Evolutionary conservation across 768 basidiomycete species (phyloP).

Genomic region (Dacryopinax primogenitus): DNA sequence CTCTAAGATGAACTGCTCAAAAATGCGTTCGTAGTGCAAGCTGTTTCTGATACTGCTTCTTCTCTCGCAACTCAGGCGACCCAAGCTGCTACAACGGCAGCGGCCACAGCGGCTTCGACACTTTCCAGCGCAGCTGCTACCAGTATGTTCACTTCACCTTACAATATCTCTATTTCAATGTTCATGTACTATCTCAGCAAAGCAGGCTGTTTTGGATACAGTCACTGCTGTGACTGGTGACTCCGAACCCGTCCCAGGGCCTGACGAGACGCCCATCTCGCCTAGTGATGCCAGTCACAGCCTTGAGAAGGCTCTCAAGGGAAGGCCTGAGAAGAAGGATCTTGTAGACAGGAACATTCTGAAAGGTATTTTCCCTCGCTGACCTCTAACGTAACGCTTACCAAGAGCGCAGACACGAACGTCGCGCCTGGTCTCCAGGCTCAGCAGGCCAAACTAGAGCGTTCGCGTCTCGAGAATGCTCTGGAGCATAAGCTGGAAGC

Average conservation of each 20-base stretch:
- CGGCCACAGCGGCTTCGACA: background rate
- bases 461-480: conserved; percentile 55
- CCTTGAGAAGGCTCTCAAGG: conserved; percentile 42
- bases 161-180: background rate
- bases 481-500: conserved; percentile 47
- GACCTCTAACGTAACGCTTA: background rate
- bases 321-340: conserved; percentile 47
- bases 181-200: background rate
- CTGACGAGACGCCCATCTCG: conserved; percentile 13
- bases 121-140: background rate
- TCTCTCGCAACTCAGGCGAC: background rate
- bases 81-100: background rate
- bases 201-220: background rate
- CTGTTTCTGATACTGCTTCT: background rate
- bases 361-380: conserved; percentile 35
- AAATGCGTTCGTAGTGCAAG: background rate
- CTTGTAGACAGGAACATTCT: conserved; percentile 58
- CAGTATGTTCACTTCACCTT: background rate
- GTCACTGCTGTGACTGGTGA: background rate
- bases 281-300: conserved; percentile 18
- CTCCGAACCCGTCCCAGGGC: conserved; percentile 2
- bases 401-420: conserved; percentile 39
- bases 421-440: conserved; percentile 50
- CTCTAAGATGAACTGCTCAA: background rate
- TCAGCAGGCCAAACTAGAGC: conserved; percentile 44